phyloP scores from a whole-genome alignment of 2,329 filamentous ascomycete species.

The Aspergillus unguis region DNA sequence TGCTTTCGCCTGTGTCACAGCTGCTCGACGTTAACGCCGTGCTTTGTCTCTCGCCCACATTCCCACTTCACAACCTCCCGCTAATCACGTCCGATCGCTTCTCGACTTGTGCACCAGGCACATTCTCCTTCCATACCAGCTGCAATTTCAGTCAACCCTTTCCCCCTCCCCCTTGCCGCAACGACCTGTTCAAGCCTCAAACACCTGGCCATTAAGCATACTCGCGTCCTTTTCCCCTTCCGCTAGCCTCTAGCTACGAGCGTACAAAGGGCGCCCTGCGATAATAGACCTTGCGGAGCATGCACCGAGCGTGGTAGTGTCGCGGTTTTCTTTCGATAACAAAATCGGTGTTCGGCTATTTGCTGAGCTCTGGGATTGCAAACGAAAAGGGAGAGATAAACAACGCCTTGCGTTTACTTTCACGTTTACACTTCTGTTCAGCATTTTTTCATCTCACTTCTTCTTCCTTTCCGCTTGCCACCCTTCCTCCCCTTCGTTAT shows the following conservation, averaged over 20 bases:
- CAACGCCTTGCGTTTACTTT: slow-evolving; percentile 32
- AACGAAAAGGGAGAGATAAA: slow-evolving; percentile 34
- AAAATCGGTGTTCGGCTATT: slow-evolving; percentile 24
- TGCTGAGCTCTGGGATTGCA: slow-evolving; percentile 29
- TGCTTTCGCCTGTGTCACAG: slow-evolving; percentile 36
- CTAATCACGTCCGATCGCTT: slow-evolving; percentile 30
- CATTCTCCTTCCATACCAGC: slow-evolving; percentile 32
- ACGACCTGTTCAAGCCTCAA: slow-evolving; percentile 29
- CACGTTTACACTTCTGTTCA: slow-evolving; percentile 17
- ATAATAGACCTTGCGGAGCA: slow-evolving; percentile 39
- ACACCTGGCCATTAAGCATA: slow-evolving; percentile 24
- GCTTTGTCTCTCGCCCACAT: slow-evolving; percentile 36
- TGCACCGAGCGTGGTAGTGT: slow-evolving; percentile 42
- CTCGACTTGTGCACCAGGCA: slow-evolving; percentile 29
- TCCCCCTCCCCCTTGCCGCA: slow-evolving; percentile 33
- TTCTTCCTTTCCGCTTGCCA: slow-evolving; percentile 16
- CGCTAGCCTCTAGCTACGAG: slow-evolving; percentile 25
- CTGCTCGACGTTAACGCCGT: slow-evolving; percentile 35
- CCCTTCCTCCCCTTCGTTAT: slow-evolving; percentile 24
- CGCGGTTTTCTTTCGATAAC: slow-evolving; percentile 27
- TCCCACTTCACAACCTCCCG: slow-evolving; percentile 33
- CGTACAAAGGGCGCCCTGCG: slow-evolving; percentile 37
- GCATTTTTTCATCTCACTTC: slow-evolving; percentile 22
- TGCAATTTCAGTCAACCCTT: slow-evolving; percentile 24
- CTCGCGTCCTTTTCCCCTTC: slow-evolving; percentile 12